Conservation (phyloP, 2,329 filamentous ascomycete species). For the Calonectria fujianensis region DNA sequence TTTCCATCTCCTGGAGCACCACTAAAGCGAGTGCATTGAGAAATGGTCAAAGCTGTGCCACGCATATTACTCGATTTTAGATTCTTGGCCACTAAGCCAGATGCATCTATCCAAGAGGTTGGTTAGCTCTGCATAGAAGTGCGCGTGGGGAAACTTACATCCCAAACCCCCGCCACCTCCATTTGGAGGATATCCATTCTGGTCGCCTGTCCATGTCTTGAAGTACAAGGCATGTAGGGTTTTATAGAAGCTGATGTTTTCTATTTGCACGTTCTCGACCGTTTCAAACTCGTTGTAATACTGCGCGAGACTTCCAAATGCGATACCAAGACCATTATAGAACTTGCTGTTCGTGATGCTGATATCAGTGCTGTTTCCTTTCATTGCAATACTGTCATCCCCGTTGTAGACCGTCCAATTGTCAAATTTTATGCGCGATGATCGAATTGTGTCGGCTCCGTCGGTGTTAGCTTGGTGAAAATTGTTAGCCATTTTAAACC, state of each 20-base stretch:
- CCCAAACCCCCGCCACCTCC: constrained; percentile 8
- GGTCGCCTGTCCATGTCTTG: constrained; percentile 8
- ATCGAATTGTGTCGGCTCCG: constrained; percentile 4
- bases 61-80: neutral
- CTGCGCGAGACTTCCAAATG: constrained; percentile 11
- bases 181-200: constrained; percentile 21
- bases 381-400: constrained; percentile 11
- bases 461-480: neutral
- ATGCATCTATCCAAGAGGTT: neutral
- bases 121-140: neutral
- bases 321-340: constrained; percentile 4
- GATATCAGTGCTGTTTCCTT: constrained; percentile 16
- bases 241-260: neutral
- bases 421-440: constrained; percentile 8
- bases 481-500: neutral
- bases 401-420: constrained; percentile 18
- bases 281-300: neutral
- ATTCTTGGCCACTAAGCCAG: neutral
- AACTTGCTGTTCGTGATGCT: constrained; percentile 6
- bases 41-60: constrained; percentile 3
- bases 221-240: constrained; percentile 9
- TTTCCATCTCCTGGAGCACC: constrained; percentile 7
- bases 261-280: constrained; percentile 1
- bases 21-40: constrained; percentile 2
- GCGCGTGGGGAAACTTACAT: neutral